A percentile compares a stretch with the other conserved stretches of the same genome.
Evolutionary conservation across 495 filamentous ascomycete genomes (phyloP).

Genomic region (Aspergillus kassunensis): DNA sequence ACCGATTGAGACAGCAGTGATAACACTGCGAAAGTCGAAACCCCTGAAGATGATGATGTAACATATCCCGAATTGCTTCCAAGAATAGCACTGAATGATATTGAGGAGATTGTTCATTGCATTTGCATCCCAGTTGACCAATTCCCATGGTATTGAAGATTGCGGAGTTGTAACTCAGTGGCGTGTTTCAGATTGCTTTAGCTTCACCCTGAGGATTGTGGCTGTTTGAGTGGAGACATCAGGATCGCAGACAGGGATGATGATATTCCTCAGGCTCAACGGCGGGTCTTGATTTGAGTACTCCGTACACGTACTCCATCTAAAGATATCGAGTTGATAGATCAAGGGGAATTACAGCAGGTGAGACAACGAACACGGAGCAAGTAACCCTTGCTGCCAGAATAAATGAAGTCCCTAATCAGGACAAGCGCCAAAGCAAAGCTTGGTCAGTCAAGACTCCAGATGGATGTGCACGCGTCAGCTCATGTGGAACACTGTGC

Average conservation of each 20-base stretch:
- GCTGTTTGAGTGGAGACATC: conserved; percentile 21
- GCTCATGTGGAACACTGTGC: conserved; percentile 23
- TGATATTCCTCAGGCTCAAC: no score
- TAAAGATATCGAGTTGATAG: no score
- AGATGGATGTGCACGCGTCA: conserved; percentile 39
- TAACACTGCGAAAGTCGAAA: neutral
- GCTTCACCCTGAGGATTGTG: conserved; percentile 29
- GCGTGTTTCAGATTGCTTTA: conserved; percentile 36
- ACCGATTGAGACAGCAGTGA: neutral
- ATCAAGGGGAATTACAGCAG: no score
- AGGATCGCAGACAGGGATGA: conserved; percentile 21
- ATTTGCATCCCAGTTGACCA: neutral
- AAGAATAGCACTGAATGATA: conserved; percentile 6
- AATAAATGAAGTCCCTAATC: conserved; percentile 4
- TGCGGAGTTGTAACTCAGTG: conserved; percentile 7
- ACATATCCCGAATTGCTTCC: conserved; percentile 1
- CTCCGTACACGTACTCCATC: no score
- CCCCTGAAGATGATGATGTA: neutral
- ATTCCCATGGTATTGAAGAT: neutral
- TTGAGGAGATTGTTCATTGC: neutral
- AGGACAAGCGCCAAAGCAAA: conserved; percentile 20
- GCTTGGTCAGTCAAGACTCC: conserved; percentile 15
- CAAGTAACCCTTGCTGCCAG: conserved; percentile 3
- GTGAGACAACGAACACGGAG: no score
- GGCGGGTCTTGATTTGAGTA: no score